These are phyloP conservation scores for Rosellinia necatrix DNA, from an alignment of 2,329 filamentous ascomycete genomes.

Conservation along the genomic window DNA sequence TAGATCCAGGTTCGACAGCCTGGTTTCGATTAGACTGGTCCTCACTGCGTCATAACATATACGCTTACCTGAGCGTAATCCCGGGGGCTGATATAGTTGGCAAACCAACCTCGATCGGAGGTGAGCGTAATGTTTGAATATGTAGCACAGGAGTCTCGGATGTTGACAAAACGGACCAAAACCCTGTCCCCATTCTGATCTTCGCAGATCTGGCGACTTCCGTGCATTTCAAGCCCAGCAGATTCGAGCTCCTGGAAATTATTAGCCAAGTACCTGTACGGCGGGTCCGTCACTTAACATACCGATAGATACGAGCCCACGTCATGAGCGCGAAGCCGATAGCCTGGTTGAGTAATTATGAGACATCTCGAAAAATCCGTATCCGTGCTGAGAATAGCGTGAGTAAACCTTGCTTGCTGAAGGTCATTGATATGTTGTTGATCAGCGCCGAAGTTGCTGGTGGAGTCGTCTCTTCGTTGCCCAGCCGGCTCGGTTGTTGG, in stretches of 20 bases:
- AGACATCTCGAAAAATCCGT: constrained; percentile 52
- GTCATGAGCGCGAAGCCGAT: constrained; percentile 42
- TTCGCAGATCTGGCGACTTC: constrained; percentile 44
- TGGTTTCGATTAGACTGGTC: constrained; percentile 25
- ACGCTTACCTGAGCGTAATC: constrained; percentile 49
- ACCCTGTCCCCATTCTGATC: constrained; percentile 46
- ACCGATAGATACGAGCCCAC: constrained; percentile 53
- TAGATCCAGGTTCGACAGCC: constrained; percentile 38
- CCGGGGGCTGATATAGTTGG: constrained; percentile 49
- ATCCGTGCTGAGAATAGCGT: constrained; percentile 50
- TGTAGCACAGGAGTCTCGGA: constrained; percentile 61
- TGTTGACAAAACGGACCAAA: constrained; percentile 62
- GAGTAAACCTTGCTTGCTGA: constrained; percentile 36
- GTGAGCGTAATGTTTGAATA: constrained; percentile 51
- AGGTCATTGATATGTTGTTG: constrained; percentile 11
- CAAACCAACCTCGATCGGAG: constrained; percentile 50
- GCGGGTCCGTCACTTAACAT: constrained; percentile 30
- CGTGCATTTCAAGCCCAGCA: constrained; percentile 43
- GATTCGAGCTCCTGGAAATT: constrained; percentile 46
- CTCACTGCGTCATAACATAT: not conserved
- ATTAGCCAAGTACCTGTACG: constrained; percentile 23
- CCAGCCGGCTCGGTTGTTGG: constrained; percentile 27
- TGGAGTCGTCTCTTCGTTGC: constrained; percentile 25
- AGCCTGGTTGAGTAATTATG: constrained; percentile 44
- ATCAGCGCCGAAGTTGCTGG: constrained; percentile 15